Base-by-base conservation (phyloP, 768 basidiomycete species). In the Pleurotus tuber-regium region DNA sequence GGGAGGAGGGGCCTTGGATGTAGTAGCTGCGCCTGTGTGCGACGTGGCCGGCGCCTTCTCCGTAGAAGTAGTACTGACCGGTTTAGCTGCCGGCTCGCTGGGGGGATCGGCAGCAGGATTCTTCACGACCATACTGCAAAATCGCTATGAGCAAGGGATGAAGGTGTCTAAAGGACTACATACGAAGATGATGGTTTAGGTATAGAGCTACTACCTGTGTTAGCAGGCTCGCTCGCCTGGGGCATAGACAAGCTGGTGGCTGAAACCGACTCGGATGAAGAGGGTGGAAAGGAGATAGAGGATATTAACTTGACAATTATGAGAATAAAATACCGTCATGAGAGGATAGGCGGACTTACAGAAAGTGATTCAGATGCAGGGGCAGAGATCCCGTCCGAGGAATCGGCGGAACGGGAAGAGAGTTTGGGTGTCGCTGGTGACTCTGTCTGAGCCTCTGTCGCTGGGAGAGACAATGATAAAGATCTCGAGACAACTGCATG, bases 381-480 rank as follows among this genome's bases (percentile, higher is more conserved):
- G 6, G 35, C 10, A 33, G 46, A 48, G 14, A 48, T 24, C 46
- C 31, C 46, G 46, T 48, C 23, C 23, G 46, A 19, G n/a, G 46
- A 31, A 35, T 48, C 46, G 18, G 21, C 11, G 21, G 46, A 31
- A 48, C 46, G 46, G 11, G 46, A 48, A 24, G 46, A 36, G n/a
- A 48, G 31, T 35, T 31, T 12, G 19, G 16, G 46, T 4, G 46
- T 4, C 19, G 46, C 31, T 25, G 46, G 31, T n/a, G 29, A 48
- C n/a, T 19, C 30, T 23, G 46, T 48, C 16, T 35, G 19, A 21
- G 21, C 19, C 18, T 14, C 46, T 16, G 46, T 31, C 6, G 46
- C 31, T 33, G 46, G 31, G 16, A 48, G 46, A 48, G 46, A 48
- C 46, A 48, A 31, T 35, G 46, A 48, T 48, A 48, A 21, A 35